Evolutionary conservation across 495 filamentous ascomycete species (phyloP), one percentile per base, ranked within the genome.

Genomic region (Penicillium flavigenum): DNA sequence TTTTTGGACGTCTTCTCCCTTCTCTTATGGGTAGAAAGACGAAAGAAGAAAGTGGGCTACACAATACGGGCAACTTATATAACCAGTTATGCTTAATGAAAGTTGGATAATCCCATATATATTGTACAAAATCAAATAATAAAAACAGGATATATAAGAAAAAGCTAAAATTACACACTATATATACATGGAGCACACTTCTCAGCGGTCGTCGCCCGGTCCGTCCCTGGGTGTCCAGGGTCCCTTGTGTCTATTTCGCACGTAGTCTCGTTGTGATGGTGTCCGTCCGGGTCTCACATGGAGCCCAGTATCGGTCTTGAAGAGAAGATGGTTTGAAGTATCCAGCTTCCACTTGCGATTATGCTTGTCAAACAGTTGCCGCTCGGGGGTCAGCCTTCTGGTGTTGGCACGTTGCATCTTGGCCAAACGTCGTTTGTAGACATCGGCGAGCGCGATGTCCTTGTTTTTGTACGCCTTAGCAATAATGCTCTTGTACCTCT

Each of bases 111-210:
- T 20, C 11, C 20, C 8, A 31, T 48, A 5, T 26, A 26, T 48
- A 48, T 48, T 48, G 27, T 48, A 48, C 46, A 48, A 32, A 48
- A 12, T 47, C 3, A 47, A 17, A 17, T 47, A 4, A 17, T 29
- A 47, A 29, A 55, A 19, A 38, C 42, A 52, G 34, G 52, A 63
- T 60, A 63, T 56, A 53, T 45, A 20, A 48, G n/a, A 44, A 60
- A 17, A 27, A 46, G 52, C 52, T 63, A 56, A 63, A 43, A 47
- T 22, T 60, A 63, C 52, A 48, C 50, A 57, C 43, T 63, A 29
- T 29, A 29, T 63, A 38, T 60, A 63, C 61, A 63, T 44, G 41
- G 32, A 26, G 34, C 24, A 48, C 32, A 12, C 22, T 17, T 12
- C 10, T 26, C 17, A 26, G 17, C 1, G 3, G 14, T 44, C 31